These are phyloP conservation scores for Pyrenula aspistea DNA, from an alignment of 495 filamentous ascomycete genomes.

Conservation along the genomic window DNA sequence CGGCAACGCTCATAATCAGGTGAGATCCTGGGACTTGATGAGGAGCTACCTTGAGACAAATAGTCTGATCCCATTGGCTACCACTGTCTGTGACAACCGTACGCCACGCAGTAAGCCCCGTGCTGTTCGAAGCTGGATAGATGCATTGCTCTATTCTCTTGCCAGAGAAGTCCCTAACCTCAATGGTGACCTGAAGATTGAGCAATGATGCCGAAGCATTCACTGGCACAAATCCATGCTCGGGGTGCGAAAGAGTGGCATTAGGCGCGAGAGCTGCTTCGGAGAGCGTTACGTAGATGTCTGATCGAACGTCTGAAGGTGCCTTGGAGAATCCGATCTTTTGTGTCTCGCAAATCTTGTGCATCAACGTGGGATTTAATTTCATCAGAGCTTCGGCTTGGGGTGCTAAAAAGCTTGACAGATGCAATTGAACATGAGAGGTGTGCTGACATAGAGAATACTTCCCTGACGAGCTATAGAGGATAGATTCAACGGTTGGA, in stretches of 20 bases:
- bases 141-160: constrained; percentile 80
- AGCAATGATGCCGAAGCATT: constrained; percentile 45
- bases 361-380: constrained; percentile 77
- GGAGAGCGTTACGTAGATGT: constrained; percentile 84
- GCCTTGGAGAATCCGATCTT: constrained; percentile 95
- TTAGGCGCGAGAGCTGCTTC: constrained; percentile 64
- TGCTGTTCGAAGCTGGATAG: constrained; percentile 68
- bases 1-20: constrained; percentile 77
- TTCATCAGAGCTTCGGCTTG: constrained; percentile 73
- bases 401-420: constrained; percentile 60
- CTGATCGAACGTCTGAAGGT: constrained; percentile 73
- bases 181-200: constrained; percentile 80
- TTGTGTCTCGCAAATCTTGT: constrained; percentile 62
- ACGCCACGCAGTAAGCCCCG: constrained; percentile 70
- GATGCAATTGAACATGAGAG: constrained; percentile 61
- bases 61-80: constrained; percentile 74
- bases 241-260: constrained; percentile 67
- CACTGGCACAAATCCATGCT: constrained; percentile 61
- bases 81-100: constrained; percentile 69
- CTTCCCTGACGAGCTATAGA: constrained; percentile 57
- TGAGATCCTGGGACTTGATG: constrained; percentile 76
- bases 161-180: constrained; percentile 66
- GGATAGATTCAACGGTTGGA: constrained; percentile 57
- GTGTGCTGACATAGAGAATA: constrained; percentile 60
- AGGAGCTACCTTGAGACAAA: constrained; percentile 68